Evolutionary conservation across 2,329 filamentous ascomycete species (phyloP), one percentile per base, ranked within the genome.

Genomic region (Venturia asperata): DNA sequence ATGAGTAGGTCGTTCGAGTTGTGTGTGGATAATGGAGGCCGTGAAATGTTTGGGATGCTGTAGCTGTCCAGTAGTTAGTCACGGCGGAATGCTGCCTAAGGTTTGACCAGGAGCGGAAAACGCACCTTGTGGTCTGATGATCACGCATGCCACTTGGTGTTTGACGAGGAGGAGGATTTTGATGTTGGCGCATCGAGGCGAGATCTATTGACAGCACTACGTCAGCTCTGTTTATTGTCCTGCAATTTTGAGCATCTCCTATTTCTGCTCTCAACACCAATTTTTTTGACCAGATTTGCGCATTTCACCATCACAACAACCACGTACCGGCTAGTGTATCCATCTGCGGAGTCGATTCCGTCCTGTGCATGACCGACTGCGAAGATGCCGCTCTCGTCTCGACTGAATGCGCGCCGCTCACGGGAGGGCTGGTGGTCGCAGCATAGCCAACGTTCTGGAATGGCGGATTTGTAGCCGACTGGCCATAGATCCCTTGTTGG

Each of bases 1-100:
- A 81, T 81, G 67, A 73, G 72, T 67, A 80, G 73, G 67, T 80
- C 79, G 56, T 74, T 74, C 34, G 78, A 72, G 13, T 78, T 80
- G 56, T 76, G 74, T 27, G 76, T 74, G 62, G 79, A 80, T 45
- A 77, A 71, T 65, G 73, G 70, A 15, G 64, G 42, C 69, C 78
- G 73, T 66, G 70, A 73, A 69, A 70, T 72, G 71, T 68, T 74
- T 67, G 70, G 72, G 62, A 72, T 64, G 65, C 67, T 71, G 67
- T 37, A 49, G 49, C 43, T 58, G 47, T 34, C 15, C 24, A 43
- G 34, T n/a, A 15, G 63, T 58, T 37, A 56, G 42, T 60, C 21
- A 30, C 13, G 24, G 49, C n/a, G 45, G 49, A 9, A 24, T 61
- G 52, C 24, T 58, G 63, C 52, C 43, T 49, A 55, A 30, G 55